Evolutionary conservation across 1,284 basidiomycete genomes (phyloP), one percentile per base, ranked within the genome.

Genomic region (Sanghuangporus weigelae): DNA sequence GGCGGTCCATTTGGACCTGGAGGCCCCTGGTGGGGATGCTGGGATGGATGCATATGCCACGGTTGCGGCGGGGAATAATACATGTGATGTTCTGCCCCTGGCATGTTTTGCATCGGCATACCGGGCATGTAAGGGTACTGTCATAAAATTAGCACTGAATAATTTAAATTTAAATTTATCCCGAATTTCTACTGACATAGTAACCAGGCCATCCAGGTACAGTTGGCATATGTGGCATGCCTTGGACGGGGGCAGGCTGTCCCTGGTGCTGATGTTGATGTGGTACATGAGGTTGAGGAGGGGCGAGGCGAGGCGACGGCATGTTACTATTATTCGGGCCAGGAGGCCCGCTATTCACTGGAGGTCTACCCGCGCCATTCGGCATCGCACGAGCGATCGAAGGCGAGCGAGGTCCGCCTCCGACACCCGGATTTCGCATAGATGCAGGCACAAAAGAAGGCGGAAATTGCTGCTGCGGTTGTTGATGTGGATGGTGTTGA

Each of bases 341-440:
- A 57, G 80, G 76, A 3, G 81, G 78, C 59, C 77, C 81, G 70
- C 78, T 82, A 66, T 84, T 48, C 49, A 77, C 76, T 66, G 82
- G 79, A 60, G 84, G 81, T 63, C 87, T 82, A 57, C 81, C 78
- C 44, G 69, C 70, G 57, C 65, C 66, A 69, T 90, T 91, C 7
- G 81, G 75, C 73, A 86, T 79, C 58, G 82, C 80, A 8, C 87
- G 83, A 57, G 80, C 68, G 72, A 84, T 89, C 46, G 80, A 81
- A 36, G 88, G 88, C 36, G 89, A 90, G 50, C 87, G 81, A 46
- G 88, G 86, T 38, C 76, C 64, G 62, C 71, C 73, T 65, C 78
- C 81, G 49, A 75, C 69, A 63, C 76, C 77, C 67, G 72, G 73
- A 67, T 76, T 79, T 58, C 76, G 79, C 69, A 80, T 73, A 57